phyloP scores from a whole-genome alignment of 306 rosid genomes.

The Trifolium fragiferum region DNA sequence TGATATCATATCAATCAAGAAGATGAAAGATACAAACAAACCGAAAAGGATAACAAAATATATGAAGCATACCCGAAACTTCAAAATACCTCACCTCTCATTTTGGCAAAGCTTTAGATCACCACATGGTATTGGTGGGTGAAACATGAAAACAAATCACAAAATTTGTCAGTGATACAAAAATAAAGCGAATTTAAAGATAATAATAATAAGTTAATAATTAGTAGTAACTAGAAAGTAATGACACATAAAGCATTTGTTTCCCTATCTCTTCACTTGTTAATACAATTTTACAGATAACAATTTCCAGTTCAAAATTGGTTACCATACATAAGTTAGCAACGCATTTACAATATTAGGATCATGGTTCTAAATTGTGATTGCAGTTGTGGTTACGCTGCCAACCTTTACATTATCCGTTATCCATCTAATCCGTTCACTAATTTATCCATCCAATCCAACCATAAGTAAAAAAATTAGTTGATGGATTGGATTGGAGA shows the following conservation, averaged over 20 bases:
- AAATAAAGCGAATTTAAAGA: constrained; percentile 39
- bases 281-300: constrained; percentile 16
- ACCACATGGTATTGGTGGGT: constrained; percentile 1
- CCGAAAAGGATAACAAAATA: no score
- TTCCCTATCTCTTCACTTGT: constrained; percentile 1
- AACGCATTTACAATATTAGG: neutral
- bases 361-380: neutral
- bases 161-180: constrained; percentile 44
- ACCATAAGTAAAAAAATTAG: no score
- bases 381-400: neutral
- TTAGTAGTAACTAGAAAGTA: constrained; percentile 8
- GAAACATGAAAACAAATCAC: constrained; percentile 50
- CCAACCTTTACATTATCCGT: no score
- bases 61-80: constrained; percentile 29
- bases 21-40: no score
- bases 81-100: constrained; percentile 72
- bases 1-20: no score
- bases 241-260: constrained; percentile 21
- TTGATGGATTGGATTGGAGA: no score
- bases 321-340: neutral
- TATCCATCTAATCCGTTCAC: no score
- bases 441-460: no score
- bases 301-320: constrained; percentile 27
- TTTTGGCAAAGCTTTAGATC: no score
- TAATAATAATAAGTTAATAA: neutral